Evolutionary conservation across 306 rosid genomes (phyloP), one percentile per base, ranked within the genome.

Genomic region (Arachis hypogaea): DNA sequence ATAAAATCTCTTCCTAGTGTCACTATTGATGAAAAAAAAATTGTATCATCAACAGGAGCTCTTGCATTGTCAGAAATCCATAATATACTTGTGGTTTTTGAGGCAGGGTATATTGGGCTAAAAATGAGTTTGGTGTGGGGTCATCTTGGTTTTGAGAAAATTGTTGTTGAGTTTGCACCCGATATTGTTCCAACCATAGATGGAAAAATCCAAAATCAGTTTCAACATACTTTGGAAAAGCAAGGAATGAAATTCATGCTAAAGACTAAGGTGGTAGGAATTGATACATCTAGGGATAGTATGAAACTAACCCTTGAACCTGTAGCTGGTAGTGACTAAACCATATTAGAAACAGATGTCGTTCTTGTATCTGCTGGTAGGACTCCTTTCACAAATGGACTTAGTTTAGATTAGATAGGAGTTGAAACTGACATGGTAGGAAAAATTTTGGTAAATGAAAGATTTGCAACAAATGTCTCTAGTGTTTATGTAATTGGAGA

Each of bases 91-190:
- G 82, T 92, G 63, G 99, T 95, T 77, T 81, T 95, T 43, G 97
- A 98, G 64, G 99, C 99, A 22, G 99, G 99, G 60, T 95, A 95
- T 83, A 95, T 95, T 63, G 99, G 99, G 33, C 91, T 95, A 18
- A 98, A 95, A 78, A 95, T 95, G 99, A 98, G 99, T 5, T 95
- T 97, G 0, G 99, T 92, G 3, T 95, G 99, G 99, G 93, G 96
- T 50, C 82, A 97, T 28, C 79, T 95, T 62, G 99, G 99, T 57
- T 92, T 96, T 1, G 88, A 92, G 88, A 74, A 92, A 79, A 88
- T 85, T 65, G 99, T 95, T 66, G 99, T 92, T 69, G 99, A 95
- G 89, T 95, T 88, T 80, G 99, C 92, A 10, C 16, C 96, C 0
- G 98, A 92, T 28, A 95, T 95, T 54, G 99, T 90, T 84, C 99